Evolutionary conservation across 2,329 filamentous ascomycete species (phyloP).

Genomic region (Ceratocystis albifundus): DNA sequence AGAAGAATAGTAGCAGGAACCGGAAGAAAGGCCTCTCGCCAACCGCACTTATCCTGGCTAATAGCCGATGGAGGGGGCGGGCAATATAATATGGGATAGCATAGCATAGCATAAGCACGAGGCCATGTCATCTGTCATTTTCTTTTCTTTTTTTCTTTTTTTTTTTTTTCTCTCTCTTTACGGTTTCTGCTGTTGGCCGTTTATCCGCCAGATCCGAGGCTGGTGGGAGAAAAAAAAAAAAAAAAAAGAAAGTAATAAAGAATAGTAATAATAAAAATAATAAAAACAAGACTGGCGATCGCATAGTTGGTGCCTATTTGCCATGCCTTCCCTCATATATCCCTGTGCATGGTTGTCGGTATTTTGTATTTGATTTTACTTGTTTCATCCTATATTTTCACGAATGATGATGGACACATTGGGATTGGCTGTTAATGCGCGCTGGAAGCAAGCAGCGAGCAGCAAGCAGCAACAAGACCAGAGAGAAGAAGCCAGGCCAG

Average conservation of each 20-base stretch:
- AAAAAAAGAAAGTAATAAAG: no score
- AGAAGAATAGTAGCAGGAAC: no score
- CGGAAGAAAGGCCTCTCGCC: not conserved
- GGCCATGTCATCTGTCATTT: conserved; percentile 3
- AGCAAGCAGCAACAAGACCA: not conserved
- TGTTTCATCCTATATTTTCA: not conserved
- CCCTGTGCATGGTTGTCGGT: not conserved
- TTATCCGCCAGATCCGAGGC: not conserved
- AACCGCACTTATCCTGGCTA: not conserved
- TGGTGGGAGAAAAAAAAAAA: not conserved
- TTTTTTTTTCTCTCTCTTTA: no score
- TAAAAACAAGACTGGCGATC: not conserved
- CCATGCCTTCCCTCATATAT: not conserved
- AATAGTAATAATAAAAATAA: no score
- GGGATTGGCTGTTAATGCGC: not conserved
- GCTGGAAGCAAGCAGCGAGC: not conserved
- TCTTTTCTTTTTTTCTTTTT: no score
- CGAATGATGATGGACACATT: not conserved
- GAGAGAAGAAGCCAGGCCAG: not conserved
- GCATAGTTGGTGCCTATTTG: not conserved
- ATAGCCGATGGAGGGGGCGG: not conserved
- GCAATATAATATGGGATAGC: not conserved
- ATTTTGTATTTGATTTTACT: not conserved
- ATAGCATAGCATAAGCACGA: not conserved
- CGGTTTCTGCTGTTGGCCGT: not conserved